phyloP scores from a whole-genome alignment of 2,329 filamentous ascomycete genomes.

The Penicillium sp. region DNA sequence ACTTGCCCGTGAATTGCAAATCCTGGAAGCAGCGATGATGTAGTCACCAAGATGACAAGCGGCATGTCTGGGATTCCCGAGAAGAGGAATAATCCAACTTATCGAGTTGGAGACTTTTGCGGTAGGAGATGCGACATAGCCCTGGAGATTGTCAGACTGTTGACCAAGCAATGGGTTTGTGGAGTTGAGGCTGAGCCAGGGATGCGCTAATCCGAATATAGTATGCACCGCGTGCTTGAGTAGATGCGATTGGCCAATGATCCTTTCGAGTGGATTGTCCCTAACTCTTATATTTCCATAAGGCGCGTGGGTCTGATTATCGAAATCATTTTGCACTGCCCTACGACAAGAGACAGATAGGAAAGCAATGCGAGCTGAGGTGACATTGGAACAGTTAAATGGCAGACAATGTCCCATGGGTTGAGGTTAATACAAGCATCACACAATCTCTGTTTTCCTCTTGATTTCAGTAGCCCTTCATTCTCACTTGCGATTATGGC shows the following conservation, averaged over 20 bases:
- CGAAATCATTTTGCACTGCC: slow-evolving; percentile 1
- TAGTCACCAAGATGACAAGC: no score
- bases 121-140: not conserved
- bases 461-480: not conserved
- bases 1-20: no score
- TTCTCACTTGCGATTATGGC: slow-evolving; percentile 6
- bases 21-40: no score
- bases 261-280: not conserved
- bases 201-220: not conserved
- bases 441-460: not conserved
- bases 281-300: not conserved
- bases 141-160: not conserved
- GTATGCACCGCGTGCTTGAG: not conserved
- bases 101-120: not conserved
- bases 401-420: not conserved
- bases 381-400: not conserved
- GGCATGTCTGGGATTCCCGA: no score
- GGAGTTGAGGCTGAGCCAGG: not conserved
- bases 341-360: not conserved
- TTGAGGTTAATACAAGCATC: not conserved
- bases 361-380: not conserved
- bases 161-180: not conserved
- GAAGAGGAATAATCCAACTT: no score
- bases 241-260: not conserved
- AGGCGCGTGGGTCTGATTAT: not conserved